Evolutionary conservation across 768 basidiomycete species (phyloP).

Genomic region (Calocera viscosa): DNA sequence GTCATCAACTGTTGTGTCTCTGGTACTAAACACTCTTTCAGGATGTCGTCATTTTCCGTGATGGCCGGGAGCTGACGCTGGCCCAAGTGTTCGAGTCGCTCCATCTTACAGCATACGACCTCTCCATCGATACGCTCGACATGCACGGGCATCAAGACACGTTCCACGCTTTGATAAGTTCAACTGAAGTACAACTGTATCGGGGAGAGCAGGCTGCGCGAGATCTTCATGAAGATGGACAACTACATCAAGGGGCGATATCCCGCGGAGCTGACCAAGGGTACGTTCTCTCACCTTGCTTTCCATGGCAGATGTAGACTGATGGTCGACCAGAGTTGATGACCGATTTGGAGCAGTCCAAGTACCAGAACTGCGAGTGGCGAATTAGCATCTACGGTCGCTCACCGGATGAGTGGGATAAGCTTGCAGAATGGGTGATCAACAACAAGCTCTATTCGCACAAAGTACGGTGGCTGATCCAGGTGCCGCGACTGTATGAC

Average conservation of each 20-base stretch:
- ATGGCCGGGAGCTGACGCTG: constrained; percentile 76
- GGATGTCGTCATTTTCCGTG: constrained; percentile 94
- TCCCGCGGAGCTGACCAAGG: constrained; percentile 85
- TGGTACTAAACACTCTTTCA: no score
- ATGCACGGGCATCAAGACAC: constrained; percentile 99
- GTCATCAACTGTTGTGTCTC: no score
- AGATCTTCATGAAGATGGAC: constrained; percentile 97
- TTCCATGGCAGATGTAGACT: not conserved
- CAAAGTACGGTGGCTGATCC: constrained; percentile 96
- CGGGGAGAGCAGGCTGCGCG: constrained; percentile 84
- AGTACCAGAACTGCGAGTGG: constrained; percentile 99
- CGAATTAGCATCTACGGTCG: constrained; percentile 91
- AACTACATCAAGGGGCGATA: constrained; percentile 88
- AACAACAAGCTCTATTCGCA: constrained; percentile 87
- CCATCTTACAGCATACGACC: constrained; percentile 88
- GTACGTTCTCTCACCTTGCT: constrained; percentile 35
- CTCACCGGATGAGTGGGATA: constrained; percentile 82
- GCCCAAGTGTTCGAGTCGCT: constrained; percentile 93
- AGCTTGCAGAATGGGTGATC: constrained; percentile 92
- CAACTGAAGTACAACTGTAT: constrained; percentile 96
- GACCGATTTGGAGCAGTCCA: constrained; percentile 94
- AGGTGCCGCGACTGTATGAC: constrained; percentile 87
- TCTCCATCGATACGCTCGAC: constrained; percentile 96
- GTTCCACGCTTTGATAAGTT: constrained; percentile 99
- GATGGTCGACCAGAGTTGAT: constrained; percentile 62